Evolutionary conservation across 495 filamentous ascomycete genomes (phyloP).

Genomic region (Baudoinia panamericana): DNA sequence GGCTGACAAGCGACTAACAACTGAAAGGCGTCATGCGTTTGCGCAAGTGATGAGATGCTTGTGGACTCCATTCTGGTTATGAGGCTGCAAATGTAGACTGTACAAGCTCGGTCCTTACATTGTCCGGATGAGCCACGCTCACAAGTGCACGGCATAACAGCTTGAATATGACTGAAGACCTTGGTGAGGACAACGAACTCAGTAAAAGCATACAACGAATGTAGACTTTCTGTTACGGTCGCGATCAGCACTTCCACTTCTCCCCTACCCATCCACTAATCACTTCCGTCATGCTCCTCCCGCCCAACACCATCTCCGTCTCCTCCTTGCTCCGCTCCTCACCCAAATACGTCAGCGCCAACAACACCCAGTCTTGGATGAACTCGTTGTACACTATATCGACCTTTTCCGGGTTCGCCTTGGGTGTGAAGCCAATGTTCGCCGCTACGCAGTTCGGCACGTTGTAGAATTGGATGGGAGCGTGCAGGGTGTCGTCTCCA

Average conservation of each 20-base stretch:
- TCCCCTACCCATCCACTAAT: conserved; percentile 64
- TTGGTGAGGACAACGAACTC: no score
- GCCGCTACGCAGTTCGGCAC: conserved; percentile 75
- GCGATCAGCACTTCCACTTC: conserved; percentile 61
- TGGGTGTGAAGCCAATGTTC: conserved; percentile 38
- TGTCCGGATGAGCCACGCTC: no score
- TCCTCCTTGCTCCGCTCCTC: conserved; percentile 45
- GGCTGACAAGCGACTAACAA: no score
- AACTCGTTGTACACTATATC: conserved; percentile 89
- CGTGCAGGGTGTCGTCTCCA: conserved; percentile 84
- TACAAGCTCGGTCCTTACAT: no score
- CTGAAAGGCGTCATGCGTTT: no score
- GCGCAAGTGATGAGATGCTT: no score
- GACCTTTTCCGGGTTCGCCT: conserved; percentile 49
- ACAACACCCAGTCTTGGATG: conserved; percentile 62
- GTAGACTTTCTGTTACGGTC: no score
- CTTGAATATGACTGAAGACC: no score
- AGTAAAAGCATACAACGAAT: no score
- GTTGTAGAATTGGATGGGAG: conserved; percentile 54
- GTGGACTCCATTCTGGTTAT: no score
- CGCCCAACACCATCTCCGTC: conserved; percentile 52
- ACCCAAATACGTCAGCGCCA: conserved; percentile 57
- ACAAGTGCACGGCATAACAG: no score
- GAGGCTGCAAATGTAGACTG: no score
- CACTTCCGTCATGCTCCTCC: conserved; percentile 55